Base-by-base conservation (phyloP, 108 stramenopile genomes). In the Chaetoceros tenuissimus region DNA sequence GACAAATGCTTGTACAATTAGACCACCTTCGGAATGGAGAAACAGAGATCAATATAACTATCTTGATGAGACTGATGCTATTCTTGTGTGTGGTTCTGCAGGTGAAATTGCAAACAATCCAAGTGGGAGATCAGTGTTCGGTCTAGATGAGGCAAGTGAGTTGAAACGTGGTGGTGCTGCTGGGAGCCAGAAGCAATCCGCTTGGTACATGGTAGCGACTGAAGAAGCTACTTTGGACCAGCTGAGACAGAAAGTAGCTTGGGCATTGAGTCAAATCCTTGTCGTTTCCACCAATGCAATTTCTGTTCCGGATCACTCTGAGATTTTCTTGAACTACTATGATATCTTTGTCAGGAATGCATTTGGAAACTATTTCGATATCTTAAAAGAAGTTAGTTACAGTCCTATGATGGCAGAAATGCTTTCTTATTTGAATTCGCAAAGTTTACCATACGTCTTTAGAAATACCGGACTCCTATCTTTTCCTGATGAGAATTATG, bases 231-330 rank as follows among this genome's bases (percentile, higher is more conserved):
- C 55, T 21, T 24, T 28, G 23, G 85, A 82, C 56, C 89, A 91
- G 62, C 66, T 91, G 1, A 63, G 89, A 24, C 89, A 91, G 56
- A 63, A 84, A 19, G 65, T 87, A 48, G 89, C 89, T 21, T 91
- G 84, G 84, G 85, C 81, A 0, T 55, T 91, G 3, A 31, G 72
- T 23, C 84, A 87, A 50, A 68, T 82, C 28, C 54, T 85, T 31
- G 73, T 69, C 1, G 60, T 78, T 3, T 24, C 25, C 18, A 53
- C 48, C 31, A 8, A 19, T 0, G 25, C 16, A 18, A 28, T 71
- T 5, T 31, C 19, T 13, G 30, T 31, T 21, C 16, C 3, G 3
- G 21, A 49, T 5, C 56, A 80, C 83, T 48, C 83, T 83, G 69
- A 72, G 63, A n/a, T n/a, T n/a, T n/a, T n/a, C n/a, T n/a, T n/a